These are phyloP conservation scores for Exophiala viscosa DNA, from an alignment of 2,329 filamentous ascomycete genomes.

Conservation along the genomic window DNA sequence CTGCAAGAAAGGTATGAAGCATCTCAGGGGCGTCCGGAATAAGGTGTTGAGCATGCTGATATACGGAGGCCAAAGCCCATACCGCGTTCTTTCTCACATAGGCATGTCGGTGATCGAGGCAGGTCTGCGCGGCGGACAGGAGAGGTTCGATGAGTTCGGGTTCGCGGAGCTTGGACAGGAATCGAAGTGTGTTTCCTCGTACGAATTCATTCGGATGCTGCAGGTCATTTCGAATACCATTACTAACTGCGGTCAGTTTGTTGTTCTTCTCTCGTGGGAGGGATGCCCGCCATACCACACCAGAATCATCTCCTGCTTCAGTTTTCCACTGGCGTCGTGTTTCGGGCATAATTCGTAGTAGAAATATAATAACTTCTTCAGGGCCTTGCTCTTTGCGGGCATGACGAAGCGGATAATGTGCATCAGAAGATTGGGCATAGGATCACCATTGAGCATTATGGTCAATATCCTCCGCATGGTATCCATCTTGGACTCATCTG, in stretches of 20 bases:
- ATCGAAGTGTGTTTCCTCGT: conserved; percentile 94
- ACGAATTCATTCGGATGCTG: conserved; percentile 99
- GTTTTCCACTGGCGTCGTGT: conserved; percentile 82
- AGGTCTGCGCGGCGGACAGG: conserved; percentile 84
- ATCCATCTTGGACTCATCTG: conserved; percentile 86
- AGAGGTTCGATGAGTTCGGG: conserved; percentile 94
- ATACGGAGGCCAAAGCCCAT: conserved; percentile 89
- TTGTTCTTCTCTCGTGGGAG: neutral
- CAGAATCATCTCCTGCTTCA: conserved; percentile 99
- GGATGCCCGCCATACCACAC: conserved; percentile 69
- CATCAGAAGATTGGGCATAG: conserved; percentile 94
- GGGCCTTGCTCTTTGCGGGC: conserved; percentile 91
- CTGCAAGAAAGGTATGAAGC: conserved; percentile 81
- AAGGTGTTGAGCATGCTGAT: conserved; percentile 80
- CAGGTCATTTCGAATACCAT: conserved; percentile 95
- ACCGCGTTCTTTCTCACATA: conserved; percentile 99
- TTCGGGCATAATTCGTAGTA: conserved; percentile 96
- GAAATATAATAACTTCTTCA: conserved; percentile 98
- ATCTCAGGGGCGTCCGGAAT: conserved; percentile 96
- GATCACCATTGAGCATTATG: conserved; percentile 96
- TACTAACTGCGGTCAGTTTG: conserved; percentile 53
- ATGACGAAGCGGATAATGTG: conserved; percentile 99
- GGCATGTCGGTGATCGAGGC: conserved; percentile 91
- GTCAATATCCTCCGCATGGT: conserved; percentile 90
- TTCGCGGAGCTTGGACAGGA: conserved; percentile 93